Base-by-base conservation (phyloP, 345 rosid genomes). In the Zanthoxylum bungeanum region DNA sequence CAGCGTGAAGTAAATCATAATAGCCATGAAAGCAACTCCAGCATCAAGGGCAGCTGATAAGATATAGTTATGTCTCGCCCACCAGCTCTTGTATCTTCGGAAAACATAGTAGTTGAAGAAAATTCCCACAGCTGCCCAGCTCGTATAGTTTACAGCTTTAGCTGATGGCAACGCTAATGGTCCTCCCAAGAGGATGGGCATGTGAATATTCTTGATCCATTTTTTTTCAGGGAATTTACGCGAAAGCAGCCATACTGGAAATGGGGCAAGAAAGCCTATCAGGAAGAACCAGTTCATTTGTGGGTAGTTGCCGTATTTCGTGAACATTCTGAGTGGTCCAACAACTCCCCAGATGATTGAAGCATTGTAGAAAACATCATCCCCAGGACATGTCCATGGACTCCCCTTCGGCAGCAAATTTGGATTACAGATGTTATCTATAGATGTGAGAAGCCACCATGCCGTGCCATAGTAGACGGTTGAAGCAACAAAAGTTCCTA, bases 291-390 rank as follows among this genome's bases (percentile, higher is more conserved):
- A 93, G 76, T 88, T 89, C 84, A 86, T 40, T 60, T 78, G 73
- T 0, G 85, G 83, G 68, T 91, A 91, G 75, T 88, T 71, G 11
- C 97, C 96, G 0, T 59, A 16, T 7, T 70, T 82, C 27, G 91
- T 79, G 73, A 93, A 91, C 93, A 93, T 88, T 62, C 91, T 79
- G 59, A 75, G 77, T 0, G 96, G 96, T 17, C 96, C 93, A 21
- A 93, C 81, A 4, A 93, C 89, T 71, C 98, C 97, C 98, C 96
- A 93, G 33, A 88, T 87, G 83, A 91, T 87, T 0, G 98, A 93
- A 46, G 97, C 97, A 68, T 78, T 82, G 90, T 89, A 91, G 83
- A 93, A 93, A 8, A 89, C 92, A 14, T 84, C 88, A 59, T 81
- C 84, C 1, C 85, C 77, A 0, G 95, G 98, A 71, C 97, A 89